These are phyloP conservation scores for Amorphotheca resinae DNA, from an alignment of 495 filamentous ascomycete species.

Conservation along the genomic window DNA sequence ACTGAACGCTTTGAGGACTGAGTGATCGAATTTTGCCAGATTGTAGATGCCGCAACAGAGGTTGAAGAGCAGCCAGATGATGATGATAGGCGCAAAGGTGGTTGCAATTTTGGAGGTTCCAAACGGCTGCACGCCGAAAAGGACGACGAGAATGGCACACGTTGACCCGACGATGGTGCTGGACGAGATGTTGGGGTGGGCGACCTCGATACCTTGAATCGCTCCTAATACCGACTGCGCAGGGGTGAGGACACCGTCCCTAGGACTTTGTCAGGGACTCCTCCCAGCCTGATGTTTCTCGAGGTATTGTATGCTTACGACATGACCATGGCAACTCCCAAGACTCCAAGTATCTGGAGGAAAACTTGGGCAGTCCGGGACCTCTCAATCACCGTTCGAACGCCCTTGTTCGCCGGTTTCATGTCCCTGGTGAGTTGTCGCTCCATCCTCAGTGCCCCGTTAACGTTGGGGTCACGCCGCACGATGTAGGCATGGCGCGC, in stretches of 20 bases:
- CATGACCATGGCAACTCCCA: slow-evolving; percentile 61
- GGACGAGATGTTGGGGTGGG: slow-evolving; percentile 29
- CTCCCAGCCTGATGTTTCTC: neutral
- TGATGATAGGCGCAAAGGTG: slow-evolving; percentile 59
- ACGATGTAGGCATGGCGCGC: slow-evolving; percentile 43
- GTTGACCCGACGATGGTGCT: slow-evolving; percentile 51
- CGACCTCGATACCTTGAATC: slow-evolving; percentile 51
- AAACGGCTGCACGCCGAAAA: slow-evolving; percentile 60
- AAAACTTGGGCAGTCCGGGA: slow-evolving; percentile 36
- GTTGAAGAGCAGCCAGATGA: slow-evolving; percentile 62
- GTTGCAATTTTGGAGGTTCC: slow-evolving; percentile 52
- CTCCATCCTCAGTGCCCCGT: slow-evolving; percentile 38
- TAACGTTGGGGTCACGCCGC: slow-evolving; percentile 17
- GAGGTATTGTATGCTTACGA: slow-evolving; percentile 22
- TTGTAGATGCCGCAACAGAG: slow-evolving; percentile 66
- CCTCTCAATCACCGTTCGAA: slow-evolving; percentile 46
- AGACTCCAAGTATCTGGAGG: slow-evolving; percentile 54
- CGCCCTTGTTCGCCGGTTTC: slow-evolving; percentile 32
- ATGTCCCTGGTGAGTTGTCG: slow-evolving; percentile 44
- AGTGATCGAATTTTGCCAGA: slow-evolving; percentile 46
- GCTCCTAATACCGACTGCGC: slow-evolving; percentile 59
- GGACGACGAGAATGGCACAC: slow-evolving; percentile 54
- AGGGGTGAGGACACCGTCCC: slow-evolving; percentile 56
- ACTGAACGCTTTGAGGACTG: slow-evolving; percentile 56
- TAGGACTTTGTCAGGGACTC: too few species aligned